Conservation (phyloP, 1,284 basidiomycete genomes). For the Tylopilus sp. region DNA sequence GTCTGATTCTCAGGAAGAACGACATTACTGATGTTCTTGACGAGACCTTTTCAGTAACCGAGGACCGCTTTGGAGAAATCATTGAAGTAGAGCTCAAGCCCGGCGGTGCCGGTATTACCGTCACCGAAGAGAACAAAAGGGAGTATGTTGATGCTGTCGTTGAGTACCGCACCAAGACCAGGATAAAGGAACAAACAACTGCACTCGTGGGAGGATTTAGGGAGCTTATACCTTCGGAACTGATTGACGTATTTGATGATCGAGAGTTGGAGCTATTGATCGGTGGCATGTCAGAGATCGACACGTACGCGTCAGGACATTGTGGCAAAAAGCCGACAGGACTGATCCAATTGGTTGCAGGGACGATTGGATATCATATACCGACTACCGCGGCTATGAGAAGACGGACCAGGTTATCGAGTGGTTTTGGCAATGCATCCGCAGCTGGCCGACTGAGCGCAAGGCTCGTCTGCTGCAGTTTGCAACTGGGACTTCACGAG, state of each 20-base stretch:
- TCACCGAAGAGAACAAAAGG: constrained; percentile 98
- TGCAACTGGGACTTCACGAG: constrained; percentile 94
- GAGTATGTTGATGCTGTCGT: constrained; percentile 96
- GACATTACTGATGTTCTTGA: constrained; percentile 94
- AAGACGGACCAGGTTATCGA: constrained; percentile 94
- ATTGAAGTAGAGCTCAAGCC: constrained; percentile 92
- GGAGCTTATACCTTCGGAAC: constrained; percentile 92
- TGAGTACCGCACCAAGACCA: constrained; percentile 89
- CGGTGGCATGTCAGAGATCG: constrained; percentile 98
- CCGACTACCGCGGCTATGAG: constrained; percentile 81
- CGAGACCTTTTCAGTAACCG: constrained; percentile 91
- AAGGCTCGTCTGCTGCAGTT: constrained; percentile 95
- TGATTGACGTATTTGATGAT: constrained; percentile 98
- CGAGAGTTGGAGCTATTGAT: constrained; percentile 95
- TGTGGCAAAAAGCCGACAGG: neutral
- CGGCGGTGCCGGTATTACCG: constrained; percentile 78
- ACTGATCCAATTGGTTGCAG: constrained; percentile 35
- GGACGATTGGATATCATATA: constrained; percentile 85
- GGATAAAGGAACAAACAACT: constrained; percentile 94
- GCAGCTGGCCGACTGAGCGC: constrained; percentile 93
- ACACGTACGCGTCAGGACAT: constrained; percentile 59
- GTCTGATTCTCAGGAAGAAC: constrained; percentile 63
- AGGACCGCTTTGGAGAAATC: constrained; percentile 97
- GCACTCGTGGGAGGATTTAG: constrained; percentile 95
- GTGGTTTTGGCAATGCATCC: constrained; percentile 99